phyloP scores from a whole-genome alignment of 2,329 filamentous ascomycete species.

The Aspergillus pseudoterreus region DNA sequence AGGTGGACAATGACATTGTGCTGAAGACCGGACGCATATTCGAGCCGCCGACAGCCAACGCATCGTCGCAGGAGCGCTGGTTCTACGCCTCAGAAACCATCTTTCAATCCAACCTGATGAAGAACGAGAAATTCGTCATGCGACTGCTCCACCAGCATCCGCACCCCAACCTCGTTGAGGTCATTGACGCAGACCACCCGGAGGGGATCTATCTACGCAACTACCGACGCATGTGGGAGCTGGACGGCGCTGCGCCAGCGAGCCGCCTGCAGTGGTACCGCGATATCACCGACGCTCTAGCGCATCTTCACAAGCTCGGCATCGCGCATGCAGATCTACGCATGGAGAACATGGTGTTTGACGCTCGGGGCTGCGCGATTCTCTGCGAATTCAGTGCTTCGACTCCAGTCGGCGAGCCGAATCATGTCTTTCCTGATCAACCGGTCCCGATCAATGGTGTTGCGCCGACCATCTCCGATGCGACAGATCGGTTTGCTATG shows the following conservation, averaged over 20 bases:
- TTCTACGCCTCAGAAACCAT: constrained; percentile 21
- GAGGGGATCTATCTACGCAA: constrained; percentile 24
- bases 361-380: constrained; percentile 12
- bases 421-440: constrained; percentile 14
- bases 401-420: constrained; percentile 16
- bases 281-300: constrained; percentile 19
- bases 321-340: constrained; percentile 21
- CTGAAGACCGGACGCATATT: constrained; percentile 20
- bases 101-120: constrained; percentile 18
- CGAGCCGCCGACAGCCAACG: constrained; percentile 10
- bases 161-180: constrained; percentile 21
- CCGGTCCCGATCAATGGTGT: constrained; percentile 19
- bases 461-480: constrained; percentile 17
- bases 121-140: constrained; percentile 17
- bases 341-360: constrained; percentile 21
- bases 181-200: constrained; percentile 19
- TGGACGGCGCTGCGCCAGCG: not conserved
- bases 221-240: constrained; percentile 11
- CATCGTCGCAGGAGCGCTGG: constrained; percentile 12
- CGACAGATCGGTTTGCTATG: constrained; percentile 21
- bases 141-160: constrained; percentile 13
- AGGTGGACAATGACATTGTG: constrained; percentile 19
- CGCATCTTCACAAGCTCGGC: constrained; percentile 20
- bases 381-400: constrained; percentile 23
- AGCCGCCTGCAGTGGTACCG: constrained; percentile 17